These are phyloP conservation scores for Lasiosphaeriaceae sp. DNA, from an alignment of 495 filamentous ascomycete genomes.

Conservation along the genomic window DNA sequence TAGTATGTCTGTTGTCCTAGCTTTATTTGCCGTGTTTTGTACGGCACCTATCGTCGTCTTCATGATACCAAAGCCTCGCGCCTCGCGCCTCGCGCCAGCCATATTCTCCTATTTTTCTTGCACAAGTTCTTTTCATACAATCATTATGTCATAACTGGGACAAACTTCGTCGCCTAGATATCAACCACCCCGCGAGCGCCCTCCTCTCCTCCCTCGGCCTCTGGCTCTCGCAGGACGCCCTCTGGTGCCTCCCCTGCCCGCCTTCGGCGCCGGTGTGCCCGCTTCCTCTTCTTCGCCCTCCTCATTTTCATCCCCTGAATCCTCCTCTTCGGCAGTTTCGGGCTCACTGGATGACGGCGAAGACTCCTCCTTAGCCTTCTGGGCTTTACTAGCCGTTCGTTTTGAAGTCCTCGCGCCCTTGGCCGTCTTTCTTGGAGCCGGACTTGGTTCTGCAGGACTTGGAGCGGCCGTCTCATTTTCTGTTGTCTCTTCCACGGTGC, in stretches of 20 bases:
- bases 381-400: slow-evolving; percentile 37
- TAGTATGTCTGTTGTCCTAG: too few relatives aligned
- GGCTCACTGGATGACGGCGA: slow-evolving; percentile 47
- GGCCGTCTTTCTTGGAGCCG: slow-evolving; percentile 26
- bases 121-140: neutral
- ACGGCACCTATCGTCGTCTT: too few relatives aligned
- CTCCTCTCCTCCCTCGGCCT: slow-evolving; percentile 32
- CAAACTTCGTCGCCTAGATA: neutral
- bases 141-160: neutral
- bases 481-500: slow-evolving; percentile 51
- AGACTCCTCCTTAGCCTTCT: slow-evolving; percentile 26
- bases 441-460: slow-evolving; percentile 18
- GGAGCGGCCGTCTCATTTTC: slow-evolving; percentile 40
- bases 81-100: too few relatives aligned
- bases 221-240: slow-evolving; percentile 15
- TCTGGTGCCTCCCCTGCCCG: slow-evolving; percentile 20
- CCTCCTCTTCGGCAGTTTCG: slow-evolving; percentile 58
- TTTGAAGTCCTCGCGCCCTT: slow-evolving; percentile 36
- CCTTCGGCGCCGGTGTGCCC: slow-evolving; percentile 20
- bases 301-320: slow-evolving; percentile 46
- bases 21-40: neutral
- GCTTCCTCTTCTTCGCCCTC: slow-evolving; percentile 28
- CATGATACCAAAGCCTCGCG: neutral
- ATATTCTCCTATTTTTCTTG: too few relatives aligned
- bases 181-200: neutral